These are phyloP conservation scores for Xylaria sp. DNA, from an alignment of 2,329 filamentous ascomycete species.

Conservation along the genomic window DNA sequence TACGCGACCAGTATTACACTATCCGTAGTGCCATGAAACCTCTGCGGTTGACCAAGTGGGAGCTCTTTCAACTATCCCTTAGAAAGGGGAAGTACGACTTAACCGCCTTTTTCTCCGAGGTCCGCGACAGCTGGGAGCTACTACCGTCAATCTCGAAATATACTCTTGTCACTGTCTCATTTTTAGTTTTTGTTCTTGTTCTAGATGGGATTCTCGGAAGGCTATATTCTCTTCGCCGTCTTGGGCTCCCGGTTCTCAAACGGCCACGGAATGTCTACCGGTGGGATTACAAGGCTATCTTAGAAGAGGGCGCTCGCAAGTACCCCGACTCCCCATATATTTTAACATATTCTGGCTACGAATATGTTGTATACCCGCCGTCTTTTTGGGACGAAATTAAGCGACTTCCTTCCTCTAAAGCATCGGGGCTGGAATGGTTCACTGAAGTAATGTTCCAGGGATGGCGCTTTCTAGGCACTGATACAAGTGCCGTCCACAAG, in stretches of 20 bases:
- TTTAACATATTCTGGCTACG: constrained; percentile 22
- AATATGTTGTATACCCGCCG: constrained; percentile 27
- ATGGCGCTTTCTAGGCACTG: constrained; percentile 24
- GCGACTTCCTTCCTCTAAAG: constrained; percentile 7
- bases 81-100: too few relatives aligned
- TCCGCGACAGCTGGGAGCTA: too few relatives aligned
- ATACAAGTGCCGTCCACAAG: constrained; percentile 19
- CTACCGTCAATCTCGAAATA: too few relatives aligned
- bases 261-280: neutral
- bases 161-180: too few relatives aligned
- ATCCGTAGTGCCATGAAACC: too few relatives aligned
- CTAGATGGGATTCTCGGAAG: too few relatives aligned
- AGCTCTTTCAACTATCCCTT: too few relatives aligned
- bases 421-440: constrained; percentile 25
- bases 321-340: constrained; percentile 26
- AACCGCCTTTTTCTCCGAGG: too few relatives aligned
- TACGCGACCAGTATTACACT: too few relatives aligned
- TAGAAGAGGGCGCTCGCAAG: constrained; percentile 17
- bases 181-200: too few relatives aligned
- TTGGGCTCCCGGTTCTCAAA: neutral
- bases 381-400: constrained; percentile 28
- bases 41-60: too few relatives aligned
- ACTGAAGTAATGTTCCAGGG: constrained; percentile 15
- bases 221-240: too few relatives aligned
- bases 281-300: constrained; percentile 21